Evolutionary conservation across 2,329 filamentous ascomycete genomes (phyloP), one percentile per base, ranked within the genome.

Genomic region (Penicillium sp.): DNA sequence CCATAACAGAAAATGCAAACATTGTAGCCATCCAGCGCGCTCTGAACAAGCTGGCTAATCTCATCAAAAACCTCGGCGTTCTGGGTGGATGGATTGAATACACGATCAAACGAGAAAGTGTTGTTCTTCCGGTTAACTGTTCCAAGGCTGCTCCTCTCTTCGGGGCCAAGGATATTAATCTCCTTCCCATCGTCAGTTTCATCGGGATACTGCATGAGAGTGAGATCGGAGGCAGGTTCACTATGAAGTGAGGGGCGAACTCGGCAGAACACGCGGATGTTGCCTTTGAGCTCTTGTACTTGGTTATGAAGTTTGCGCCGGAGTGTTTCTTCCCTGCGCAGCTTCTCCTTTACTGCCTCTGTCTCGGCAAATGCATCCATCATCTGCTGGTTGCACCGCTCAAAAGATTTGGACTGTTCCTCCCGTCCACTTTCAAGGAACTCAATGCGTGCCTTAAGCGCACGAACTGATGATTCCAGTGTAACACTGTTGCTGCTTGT

Each of bases 1-100:
- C 94, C 94, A 71, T 99, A 99, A 72, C 93, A 97, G 78, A 99
- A 96, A 62, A 99, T 97, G 76, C 93, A 97, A 51, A 99, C 94
- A 66, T 97, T 99, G 79, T 96, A 99, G 1, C 94, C 94, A 70
- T 99, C 94, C 39, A 99, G 82, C 0, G 96, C 94, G 66, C 91
- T 96, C 76, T 99, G 94, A 1, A 99, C 93, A 35, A 99, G 84
- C 72, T 99, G 94, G 56, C 91, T 96, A 71, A 97, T 97, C 72
- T 99, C 94, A 55, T 90, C 91, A 71, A 99, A 99, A 1, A 99
- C 88, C 64, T 96, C 89, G 19, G 86, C 82, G 71, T 99, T 99
- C 65, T 88, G 84, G 1, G 88, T 86, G 0, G 79, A 76, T 0
- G 93, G 92, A 0, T 87, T 83, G 70, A 99, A 99, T 0, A 97